Evolutionary conservation across 768 basidiomycete species (phyloP), one percentile per base, ranked within the genome.

Genomic region (Mycena maculata): DNA sequence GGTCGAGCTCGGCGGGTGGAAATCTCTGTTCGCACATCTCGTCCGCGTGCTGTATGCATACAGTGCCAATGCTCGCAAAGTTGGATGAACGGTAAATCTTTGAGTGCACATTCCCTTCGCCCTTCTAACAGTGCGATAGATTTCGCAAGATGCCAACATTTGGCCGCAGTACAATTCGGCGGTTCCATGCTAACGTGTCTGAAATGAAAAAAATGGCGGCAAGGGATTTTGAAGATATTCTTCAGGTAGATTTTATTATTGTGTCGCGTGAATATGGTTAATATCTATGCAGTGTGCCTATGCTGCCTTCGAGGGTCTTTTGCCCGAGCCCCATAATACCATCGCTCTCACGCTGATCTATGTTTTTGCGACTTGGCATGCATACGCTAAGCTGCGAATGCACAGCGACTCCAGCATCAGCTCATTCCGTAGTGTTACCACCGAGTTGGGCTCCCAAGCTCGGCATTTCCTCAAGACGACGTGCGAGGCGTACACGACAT

Each of bases 221-320:
- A 0, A 71, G 75, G 0, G 77, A 83, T 59, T 83, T 78, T 44
- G 79, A 83, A 56, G 81, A 83, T 33, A 41, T 82, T 2, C 65
- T 83, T 0, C 81, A 83, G 75, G 83, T 77, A 55, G 7, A 60
- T 33, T 33, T 47, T 23, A 8, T 9, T 28, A 3, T 45, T 47
- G n/a, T 45, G 6, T 18, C 22, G 1, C 54, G n/a, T 38, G 8
- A 11, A 16, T 16, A 45, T 25, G 22, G 28, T 33, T 3, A 25
- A 20, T 1, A 30, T 27, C 31, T 27, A 18, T 16, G 8, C 53
- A 82, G 81, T 80, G 80, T 54, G 70, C 78, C 0, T 73, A 83
- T 3, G 82, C 83, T 0, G 78, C 73, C 0, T 82, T 83, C 18
- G 77, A 83, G 16, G 79, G 76, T 0, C 71, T 82, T 0, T 68